phyloP scores from a whole-genome alignment of 106 monocot genomes.

The Platanthera zijinensis region DNA sequence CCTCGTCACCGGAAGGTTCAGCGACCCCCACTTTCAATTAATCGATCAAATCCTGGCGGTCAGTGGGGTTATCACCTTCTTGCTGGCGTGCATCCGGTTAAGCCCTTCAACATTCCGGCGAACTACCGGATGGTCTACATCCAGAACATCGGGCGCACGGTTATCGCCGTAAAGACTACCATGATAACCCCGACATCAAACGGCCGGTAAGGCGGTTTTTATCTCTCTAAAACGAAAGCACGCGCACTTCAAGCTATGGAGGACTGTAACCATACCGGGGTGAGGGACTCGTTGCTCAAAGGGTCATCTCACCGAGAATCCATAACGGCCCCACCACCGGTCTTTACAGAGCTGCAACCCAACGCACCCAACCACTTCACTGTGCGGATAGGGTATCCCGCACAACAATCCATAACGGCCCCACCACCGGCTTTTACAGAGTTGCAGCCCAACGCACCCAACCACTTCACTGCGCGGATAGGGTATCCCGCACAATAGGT shows the following conservation, averaged over 20 bases:
- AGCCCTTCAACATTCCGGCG: conserved; percentile 19
- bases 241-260: conserved; percentile 21
- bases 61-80: conserved; percentile 37
- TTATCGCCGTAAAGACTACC: conserved; percentile 7
- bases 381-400: too few species aligned
- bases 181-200: not conserved
- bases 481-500: too few species aligned
- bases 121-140: conserved; percentile 46
- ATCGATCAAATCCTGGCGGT: conserved; percentile 33
- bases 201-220: conserved; percentile 28
- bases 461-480: too few species aligned
- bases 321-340: too few species aligned
- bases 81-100: conserved; percentile 13
- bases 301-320: too few species aligned
- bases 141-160: not conserved
- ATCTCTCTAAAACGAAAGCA: conserved; percentile 13
- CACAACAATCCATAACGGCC: too few species aligned
- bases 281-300: too few species aligned
- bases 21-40: conserved; percentile 12
- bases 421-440: too few species aligned
- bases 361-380: too few species aligned
- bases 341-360: too few species aligned
- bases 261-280: too few species aligned
- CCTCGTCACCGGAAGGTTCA: conserved; percentile 15
- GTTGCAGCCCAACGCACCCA: too few species aligned